Conservation (phyloP, 176 grass and related monocot genomes). For the Stipa capillata region DNA sequence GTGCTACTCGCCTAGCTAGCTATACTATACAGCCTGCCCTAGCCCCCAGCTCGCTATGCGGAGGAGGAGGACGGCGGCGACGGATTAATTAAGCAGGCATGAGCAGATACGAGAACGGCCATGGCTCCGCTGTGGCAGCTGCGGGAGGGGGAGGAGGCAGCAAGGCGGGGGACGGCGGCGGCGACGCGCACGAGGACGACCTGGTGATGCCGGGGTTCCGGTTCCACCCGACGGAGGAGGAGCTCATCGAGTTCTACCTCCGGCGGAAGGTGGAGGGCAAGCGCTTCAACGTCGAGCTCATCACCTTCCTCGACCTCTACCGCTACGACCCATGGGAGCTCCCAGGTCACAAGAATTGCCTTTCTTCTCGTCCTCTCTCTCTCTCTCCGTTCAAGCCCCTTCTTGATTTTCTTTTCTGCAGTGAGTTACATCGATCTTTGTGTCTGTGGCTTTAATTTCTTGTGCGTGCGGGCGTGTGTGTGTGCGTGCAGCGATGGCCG, state of each 20-base stretch:
- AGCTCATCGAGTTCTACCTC: slow-evolving; percentile 99
- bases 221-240: slow-evolving; percentile 99
- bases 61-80: slow-evolving; percentile 3
- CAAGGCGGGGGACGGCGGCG: slow-evolving; percentile 9
- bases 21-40: not conserved
- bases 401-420: not conserved
- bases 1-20: no score
- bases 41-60: slow-evolving; percentile 5
- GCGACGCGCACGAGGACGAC: slow-evolving; percentile 69
- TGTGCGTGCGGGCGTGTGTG: no score
- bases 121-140: not conserved
- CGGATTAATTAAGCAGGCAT: not conserved
- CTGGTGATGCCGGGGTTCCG: slow-evolving; percentile 92
- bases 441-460: not conserved
- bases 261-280: slow-evolving; percentile 90
- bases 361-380: not conserved
- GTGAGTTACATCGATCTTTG: no score
- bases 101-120: slow-evolving; percentile 29
- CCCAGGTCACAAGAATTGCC: slow-evolving; percentile 46
- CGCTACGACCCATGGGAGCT: slow-evolving; percentile 98
- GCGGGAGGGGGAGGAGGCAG: not conserved
- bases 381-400: not conserved
- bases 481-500: slow-evolving; percentile 52
- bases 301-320: slow-evolving; percentile 94
- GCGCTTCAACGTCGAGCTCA: slow-evolving; percentile 95